Evolutionary conservation across 345 rosid genomes (phyloP), one percentile per base, ranked within the genome.

Genomic region (Aethionema arabicum): DNA sequence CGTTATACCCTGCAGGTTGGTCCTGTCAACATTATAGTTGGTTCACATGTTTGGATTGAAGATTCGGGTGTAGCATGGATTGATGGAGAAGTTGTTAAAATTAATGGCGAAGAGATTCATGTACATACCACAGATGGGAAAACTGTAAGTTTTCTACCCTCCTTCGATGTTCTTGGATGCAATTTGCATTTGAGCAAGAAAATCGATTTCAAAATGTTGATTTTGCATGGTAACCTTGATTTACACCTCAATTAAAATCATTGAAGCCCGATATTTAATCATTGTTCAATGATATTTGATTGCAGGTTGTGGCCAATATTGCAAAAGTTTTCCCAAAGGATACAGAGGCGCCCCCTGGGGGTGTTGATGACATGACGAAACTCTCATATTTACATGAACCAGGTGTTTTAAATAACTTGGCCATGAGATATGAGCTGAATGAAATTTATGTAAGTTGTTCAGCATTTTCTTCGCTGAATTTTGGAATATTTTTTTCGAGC

Each of bases 341-440:
- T 67, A 90, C 91, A 5, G 99, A 93, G 76, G 99, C 97, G 41
- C 76, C 89, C 35, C 96, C 99, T 40, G 99, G 97, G 56, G 99
- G 99, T 61, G 97, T 90, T 44, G 99, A 93, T 84, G 99, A 93
- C 80, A 93, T 93, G 99, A 93, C 99, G 64, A 93, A 93, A 80
- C 95, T 93, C 77, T 84, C 99, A 32, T 93, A 93, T 77, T 78
- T 93, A 85, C 97, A 93, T 56, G 99, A 93, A 70, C 99, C 99
- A 8, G 99, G 99, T 65, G 99, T 93, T 69, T 73, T 93, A 74
- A 80, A 83, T 67, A 93, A 93, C 74, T 77, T 93, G 87, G 90
- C 96, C 47, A 56, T 81, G 72, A 84, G 99, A 93, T 93, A 93
- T 70, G 99, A 93, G 69, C 95, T 93, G 53, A 93, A 93, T 52